Conservation (phyloP, 768 basidiomycete genomes). For the Phylloporus sp. region DNA sequence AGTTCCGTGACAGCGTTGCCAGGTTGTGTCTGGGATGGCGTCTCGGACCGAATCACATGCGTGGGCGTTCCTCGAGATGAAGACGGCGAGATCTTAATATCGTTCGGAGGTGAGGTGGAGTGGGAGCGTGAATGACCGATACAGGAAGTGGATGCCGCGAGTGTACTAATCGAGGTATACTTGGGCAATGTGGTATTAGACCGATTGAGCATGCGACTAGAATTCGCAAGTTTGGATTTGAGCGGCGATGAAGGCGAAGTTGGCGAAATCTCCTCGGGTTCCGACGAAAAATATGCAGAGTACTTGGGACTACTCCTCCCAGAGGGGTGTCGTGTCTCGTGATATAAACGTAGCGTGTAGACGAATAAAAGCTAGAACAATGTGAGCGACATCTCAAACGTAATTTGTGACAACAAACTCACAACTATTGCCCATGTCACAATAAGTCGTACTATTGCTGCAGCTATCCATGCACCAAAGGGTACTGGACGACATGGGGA, state of each 20-base stretch:
- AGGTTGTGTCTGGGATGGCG: slow-evolving; percentile 13
- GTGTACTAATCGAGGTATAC: slow-evolving; percentile 25
- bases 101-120: slow-evolving; percentile 11
- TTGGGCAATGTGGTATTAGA: slow-evolving; percentile 24
- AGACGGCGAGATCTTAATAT: slow-evolving; percentile 13
- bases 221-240: slow-evolving; percentile 14
- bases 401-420: slow-evolving; percentile 26
- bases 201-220: slow-evolving; percentile 14
- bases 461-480: slow-evolving; percentile 54
- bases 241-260: slow-evolving; percentile 11
- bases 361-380: slow-evolving; percentile 21
- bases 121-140: slow-evolving; percentile 23
- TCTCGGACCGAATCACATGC: slow-evolving; percentile 9
- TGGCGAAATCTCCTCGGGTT: slow-evolving; percentile 19
- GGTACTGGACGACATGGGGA: slow-evolving; percentile 14
- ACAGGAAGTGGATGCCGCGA: slow-evolving; percentile 24
- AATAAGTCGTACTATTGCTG: slow-evolving; percentile 49
- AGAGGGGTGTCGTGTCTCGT: slow-evolving; percentile 16
- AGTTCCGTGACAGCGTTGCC: neutral
- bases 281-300: slow-evolving; percentile 17
- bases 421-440: slow-evolving; percentile 54
- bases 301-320: slow-evolving; percentile 8
- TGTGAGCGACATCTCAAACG: slow-evolving; percentile 4
- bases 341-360: slow-evolving; percentile 16
- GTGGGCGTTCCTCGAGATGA: slow-evolving; percentile 14